Conservation (phyloP, 352 stramenopile species). For the Pythium rishiriense region DNA sequence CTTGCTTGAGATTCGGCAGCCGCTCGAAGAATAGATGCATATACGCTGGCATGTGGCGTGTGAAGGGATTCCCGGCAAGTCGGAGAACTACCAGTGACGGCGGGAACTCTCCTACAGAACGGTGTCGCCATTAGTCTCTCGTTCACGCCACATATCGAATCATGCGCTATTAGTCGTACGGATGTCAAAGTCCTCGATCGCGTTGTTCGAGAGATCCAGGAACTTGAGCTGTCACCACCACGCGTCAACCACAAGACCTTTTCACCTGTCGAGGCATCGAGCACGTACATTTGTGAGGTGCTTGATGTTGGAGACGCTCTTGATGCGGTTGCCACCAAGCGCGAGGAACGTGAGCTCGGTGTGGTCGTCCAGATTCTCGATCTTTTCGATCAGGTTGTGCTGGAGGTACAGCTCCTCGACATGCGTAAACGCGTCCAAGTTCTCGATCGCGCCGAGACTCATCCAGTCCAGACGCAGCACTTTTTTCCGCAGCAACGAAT, state of each 20-base stretch:
- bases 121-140: no score
- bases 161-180: slow-evolving; percentile 28
- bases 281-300: slow-evolving; percentile 48
- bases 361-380: slow-evolving; percentile 69
- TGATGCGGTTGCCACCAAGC: slow-evolving; percentile 65
- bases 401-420: slow-evolving; percentile 78
- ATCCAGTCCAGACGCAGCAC: slow-evolving; percentile 72
- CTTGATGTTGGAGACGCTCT: slow-evolving; percentile 55
- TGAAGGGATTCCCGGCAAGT: slow-evolving; percentile 59
- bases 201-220: slow-evolving; percentile 76
- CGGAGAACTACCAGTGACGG: slow-evolving; percentile 53
- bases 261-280: not conserved
- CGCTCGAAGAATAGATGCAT: slow-evolving; percentile 59
- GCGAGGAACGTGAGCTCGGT: slow-evolving; percentile 57
- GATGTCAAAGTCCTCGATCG: slow-evolving; percentile 66
- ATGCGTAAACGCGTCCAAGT: slow-evolving; percentile 74
- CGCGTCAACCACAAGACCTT: not conserved
- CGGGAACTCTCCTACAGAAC: slow-evolving; percentile 44
- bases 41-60: slow-evolving; percentile 54
- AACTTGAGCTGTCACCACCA: slow-evolving; percentile 55
- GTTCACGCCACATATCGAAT: no score
- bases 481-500: slow-evolving; percentile 52
- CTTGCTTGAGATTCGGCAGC: slow-evolving; percentile 58
- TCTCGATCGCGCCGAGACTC: slow-evolving; percentile 69
- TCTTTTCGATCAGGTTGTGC: slow-evolving; percentile 64